phyloP scores from a whole-genome alignment of 1,284 basidiomycete genomes.

The Boletellus deceptivus region DNA sequence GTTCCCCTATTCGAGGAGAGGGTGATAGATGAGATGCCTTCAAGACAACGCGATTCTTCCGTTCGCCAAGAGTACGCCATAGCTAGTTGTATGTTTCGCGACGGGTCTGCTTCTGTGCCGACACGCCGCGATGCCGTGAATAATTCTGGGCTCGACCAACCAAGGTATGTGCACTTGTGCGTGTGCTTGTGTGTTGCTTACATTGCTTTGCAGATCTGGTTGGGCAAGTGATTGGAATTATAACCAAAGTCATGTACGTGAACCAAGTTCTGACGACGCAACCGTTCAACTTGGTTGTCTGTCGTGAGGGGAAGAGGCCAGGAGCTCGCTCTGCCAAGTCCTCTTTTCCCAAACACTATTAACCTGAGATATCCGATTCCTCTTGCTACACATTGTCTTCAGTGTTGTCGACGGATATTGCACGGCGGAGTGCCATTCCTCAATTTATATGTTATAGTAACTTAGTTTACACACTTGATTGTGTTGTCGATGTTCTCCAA shows the following conservation, averaged over 20 bases:
- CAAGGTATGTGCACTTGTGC: constrained; percentile 9
- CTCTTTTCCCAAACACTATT: constrained; percentile 13
- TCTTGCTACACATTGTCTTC: constrained; percentile 1
- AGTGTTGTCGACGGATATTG: background rate
- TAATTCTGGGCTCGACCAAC: constrained; percentile 3
- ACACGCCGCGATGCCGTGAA: constrained; percentile 3
- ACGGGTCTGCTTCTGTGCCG: constrained; percentile 1
- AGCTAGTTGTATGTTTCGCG: background rate
- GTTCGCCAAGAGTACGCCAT: constrained; percentile 1
- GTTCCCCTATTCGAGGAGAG: constrained; percentile 9
- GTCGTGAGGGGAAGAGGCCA: constrained; percentile 5
- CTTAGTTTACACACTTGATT: constrained; percentile 21
- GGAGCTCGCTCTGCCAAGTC: constrained; percentile 5
- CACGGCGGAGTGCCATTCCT: background rate
- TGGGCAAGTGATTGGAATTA: constrained; percentile 28
- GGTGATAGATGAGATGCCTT: constrained; percentile 6
- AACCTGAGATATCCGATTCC: constrained; percentile 2
- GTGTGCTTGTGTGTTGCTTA: constrained; percentile 4
- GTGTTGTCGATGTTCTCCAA: background rate
- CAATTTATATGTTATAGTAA: constrained; percentile 11
- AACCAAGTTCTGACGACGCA: constrained; percentile 3
- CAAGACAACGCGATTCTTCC: constrained; percentile 1
- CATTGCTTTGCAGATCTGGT: constrained; percentile 7
- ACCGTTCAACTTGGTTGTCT: constrained; percentile 2
- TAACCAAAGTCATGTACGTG: constrained; percentile 7